Evolutionary conservation across 148 eudicot species (phyloP).

Genomic region (Fagopyrum tataricum): DNA sequence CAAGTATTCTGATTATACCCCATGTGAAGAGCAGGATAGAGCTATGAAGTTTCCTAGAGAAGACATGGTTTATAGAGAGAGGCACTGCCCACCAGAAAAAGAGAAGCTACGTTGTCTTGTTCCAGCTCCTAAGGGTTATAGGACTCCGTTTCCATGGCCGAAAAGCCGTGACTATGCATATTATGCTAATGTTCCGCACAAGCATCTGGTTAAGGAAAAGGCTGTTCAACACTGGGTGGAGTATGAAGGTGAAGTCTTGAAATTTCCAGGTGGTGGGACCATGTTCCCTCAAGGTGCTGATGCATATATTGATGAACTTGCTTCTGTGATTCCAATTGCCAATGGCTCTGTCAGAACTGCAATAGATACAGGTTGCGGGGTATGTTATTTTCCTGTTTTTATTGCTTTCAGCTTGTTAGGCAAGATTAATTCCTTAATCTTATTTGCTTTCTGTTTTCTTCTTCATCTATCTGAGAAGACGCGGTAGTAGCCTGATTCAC

Average conservation of each 20-base stretch:
- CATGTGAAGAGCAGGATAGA: conserved; percentile 78
- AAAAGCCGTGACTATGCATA: conserved; percentile 76
- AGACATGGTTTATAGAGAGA: conserved; percentile 70
- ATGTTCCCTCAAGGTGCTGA: conserved; percentile 93
- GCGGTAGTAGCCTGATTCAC: background rate
- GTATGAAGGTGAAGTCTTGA: conserved; percentile 65
- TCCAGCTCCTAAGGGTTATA: conserved; percentile 84
- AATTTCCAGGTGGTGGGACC: conserved; percentile 91
- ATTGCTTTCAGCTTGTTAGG: background rate
- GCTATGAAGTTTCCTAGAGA: conserved; percentile 86
- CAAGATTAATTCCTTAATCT: background rate
- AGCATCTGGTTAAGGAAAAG: conserved; percentile 70
- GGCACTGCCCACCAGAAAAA: conserved; percentile 66
- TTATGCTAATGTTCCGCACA: conserved; percentile 83
- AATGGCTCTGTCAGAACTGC: conserved; percentile 75
- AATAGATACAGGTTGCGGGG: conserved; percentile 82
- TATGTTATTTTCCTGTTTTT: conserved; percentile 13
- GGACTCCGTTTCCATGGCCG: conserved; percentile 76
- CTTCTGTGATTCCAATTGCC: conserved; percentile 67
- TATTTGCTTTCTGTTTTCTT: background rate
- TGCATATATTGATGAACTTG: conserved; percentile 79
- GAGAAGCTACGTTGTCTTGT: conserved; percentile 72
- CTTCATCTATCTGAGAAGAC: background rate
- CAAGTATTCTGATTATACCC: conserved; percentile 64
- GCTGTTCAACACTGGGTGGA: conserved; percentile 83